Base-by-base conservation (phyloP, 2,329 filamentous ascomycete genomes). In the Pyrenochaeta sp. region DNA sequence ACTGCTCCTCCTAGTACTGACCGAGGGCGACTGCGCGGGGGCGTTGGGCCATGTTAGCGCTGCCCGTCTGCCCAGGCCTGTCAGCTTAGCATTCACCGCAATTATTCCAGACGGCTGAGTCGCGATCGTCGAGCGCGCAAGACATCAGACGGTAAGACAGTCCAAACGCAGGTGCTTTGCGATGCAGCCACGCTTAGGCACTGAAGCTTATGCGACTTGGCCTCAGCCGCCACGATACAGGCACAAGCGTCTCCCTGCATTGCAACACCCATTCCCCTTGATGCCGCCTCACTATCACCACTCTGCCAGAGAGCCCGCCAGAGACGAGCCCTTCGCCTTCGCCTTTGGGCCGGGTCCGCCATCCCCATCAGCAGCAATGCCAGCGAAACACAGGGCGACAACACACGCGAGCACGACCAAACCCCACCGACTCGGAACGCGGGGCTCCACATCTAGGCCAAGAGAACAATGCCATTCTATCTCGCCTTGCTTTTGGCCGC, bases 11-110 rank as follows among this genome's bases (percentile, higher is more conserved):
- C n/a, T n/a, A n/a, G n/a, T n/a, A n/a, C n/a, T n/a, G n/a, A n/a
- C n/a, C n/a, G n/a, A n/a, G 55, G 39, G 53, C 55, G 59, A 57
- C 46, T 54, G 44, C 41, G 45, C 34, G 45, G 51, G 44, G 51
- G n/a, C n/a, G n/a, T n/a, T n/a, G n/a, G n/a, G n/a, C n/a, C n/a
- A 31, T 35, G 35, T 30, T 20, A 24, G 41, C 30, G 27, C 42
- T 15, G 40, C 31, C 26, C 6, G n/a, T 26, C 23, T n/a, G 36
- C 21, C 41, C 48, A 51, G 46, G 51, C 51, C 51, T 55, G 47
- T 41, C 44, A 48, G 44, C 42, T 27, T 30, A 28, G 18, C 31
- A 42, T 47, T 43, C 44, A 44, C 41, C 4, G 34, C 28, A n/a
- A n/a, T 18, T 21, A 32, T 15, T 23, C n/a, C n/a, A n/a, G 44